Base-by-base conservation (phyloP, 768 basidiomycete species). In the Boletus reticulatus region DNA sequence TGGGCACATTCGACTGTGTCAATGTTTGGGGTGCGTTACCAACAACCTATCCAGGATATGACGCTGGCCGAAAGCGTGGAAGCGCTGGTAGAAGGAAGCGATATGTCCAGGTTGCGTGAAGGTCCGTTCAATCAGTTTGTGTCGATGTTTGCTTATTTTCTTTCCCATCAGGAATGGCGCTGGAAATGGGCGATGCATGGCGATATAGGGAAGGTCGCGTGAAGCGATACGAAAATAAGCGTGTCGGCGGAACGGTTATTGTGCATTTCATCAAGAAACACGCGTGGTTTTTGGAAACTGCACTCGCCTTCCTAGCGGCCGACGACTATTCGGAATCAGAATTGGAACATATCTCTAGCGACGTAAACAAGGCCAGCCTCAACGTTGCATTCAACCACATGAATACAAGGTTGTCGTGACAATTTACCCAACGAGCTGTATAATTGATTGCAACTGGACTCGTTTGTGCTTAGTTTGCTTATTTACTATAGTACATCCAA, bases 231-330 rank as follows among this genome's bases (percentile, higher is more conserved):
- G 79, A 84, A 60, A 78, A 78, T 43, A 75, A 80, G 55, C 85
- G 89, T 20, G 83, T 93, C 10, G 96, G 96, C 4, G 97, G 96
- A 6, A 99, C 96, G 3, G 81, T 95, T 44, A 90, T 94, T 20
- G 94, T 99, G 49, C 96, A 99, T 74, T 98, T 92, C 69, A 88
- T 99, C 79, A 99, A 98, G 84, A 89, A 92, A 70, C 85, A 92
- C 60, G 89, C 91, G 75, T 99, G 96, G 96, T 98, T 90, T 74
- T 72, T 94, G 62, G 96, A 99, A 75, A 92, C 95, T 6, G 92
- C 93, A 12, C 74, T 94, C 12, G 94, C 93, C 17, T 76, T 99
- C 24, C 76, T 98, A 29, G 92, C 89, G 50, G 83, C 85, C n/a
- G 83, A 86, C 31, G 87, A 92, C 56, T 74, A 81, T 54, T 85